A percentile compares a stretch with the other conserved stretches of the same genome.
These are phyloP conservation scores for Aspergillus tubingensis DNA, from an alignment of 2,329 filamentous ascomycete genomes.

Conservation along the genomic window DNA sequence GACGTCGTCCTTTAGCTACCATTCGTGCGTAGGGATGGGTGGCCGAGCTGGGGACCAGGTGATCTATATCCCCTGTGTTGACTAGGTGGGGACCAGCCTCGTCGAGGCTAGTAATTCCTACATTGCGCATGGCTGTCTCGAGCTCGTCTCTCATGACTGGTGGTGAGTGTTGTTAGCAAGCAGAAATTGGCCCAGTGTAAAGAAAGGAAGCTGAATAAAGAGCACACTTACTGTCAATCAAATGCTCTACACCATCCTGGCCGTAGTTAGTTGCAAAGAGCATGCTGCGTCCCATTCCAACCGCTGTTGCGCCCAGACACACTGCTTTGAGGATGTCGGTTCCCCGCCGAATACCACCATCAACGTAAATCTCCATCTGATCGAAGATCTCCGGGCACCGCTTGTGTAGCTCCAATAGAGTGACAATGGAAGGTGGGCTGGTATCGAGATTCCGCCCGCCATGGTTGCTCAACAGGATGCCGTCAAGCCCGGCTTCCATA, in stretches of 20 bases:
- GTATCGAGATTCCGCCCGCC: constrained; percentile 60
- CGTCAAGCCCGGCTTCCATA: constrained; percentile 53
- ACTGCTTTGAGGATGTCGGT: constrained; percentile 58
- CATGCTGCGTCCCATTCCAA: constrained; percentile 56
- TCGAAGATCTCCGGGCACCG: constrained; percentile 53
- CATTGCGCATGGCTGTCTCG: constrained; percentile 53
- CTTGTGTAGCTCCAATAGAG: constrained; percentile 55
- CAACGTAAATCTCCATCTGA: constrained; percentile 55
- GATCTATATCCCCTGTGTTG: constrained; percentile 54
- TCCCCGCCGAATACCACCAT: constrained; percentile 56
- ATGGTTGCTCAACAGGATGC: constrained; percentile 61
- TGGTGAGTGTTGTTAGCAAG: neutral
- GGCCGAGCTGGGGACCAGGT: constrained; percentile 46
- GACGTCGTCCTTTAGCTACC: constrained; percentile 32
- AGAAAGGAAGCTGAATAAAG: neutral
- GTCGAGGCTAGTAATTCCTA: constrained; percentile 48
- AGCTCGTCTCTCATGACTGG: constrained; percentile 51
- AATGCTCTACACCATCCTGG: constrained; percentile 56
- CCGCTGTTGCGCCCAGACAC: constrained; percentile 56
- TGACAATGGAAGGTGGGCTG: constrained; percentile 52
- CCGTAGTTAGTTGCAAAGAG: constrained; percentile 57
- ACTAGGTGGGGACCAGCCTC: constrained; percentile 48
- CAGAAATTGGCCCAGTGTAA: too few relatives aligned
- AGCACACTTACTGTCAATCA: constrained; percentile 55
- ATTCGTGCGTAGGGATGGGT: constrained; percentile 48